Conservation (phyloP, 2,329 filamentous ascomycete species). For the Xylariaceae sp. region DNA sequence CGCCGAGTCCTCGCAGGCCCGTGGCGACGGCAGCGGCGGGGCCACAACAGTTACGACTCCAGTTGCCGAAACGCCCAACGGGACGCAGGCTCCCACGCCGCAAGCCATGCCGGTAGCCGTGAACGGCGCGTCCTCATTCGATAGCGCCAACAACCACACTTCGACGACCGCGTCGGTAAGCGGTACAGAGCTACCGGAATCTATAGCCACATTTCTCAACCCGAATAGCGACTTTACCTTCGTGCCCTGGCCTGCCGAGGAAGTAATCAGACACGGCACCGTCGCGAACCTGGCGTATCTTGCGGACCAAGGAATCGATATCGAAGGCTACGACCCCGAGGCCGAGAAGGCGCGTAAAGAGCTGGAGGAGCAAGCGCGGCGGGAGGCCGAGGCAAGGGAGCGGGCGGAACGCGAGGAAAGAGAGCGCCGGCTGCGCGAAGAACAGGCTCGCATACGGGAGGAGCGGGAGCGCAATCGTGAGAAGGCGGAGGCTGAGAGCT, state of each 20-base stretch:
- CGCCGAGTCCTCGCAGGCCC: conserved; percentile 18
- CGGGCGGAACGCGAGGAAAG: conserved; percentile 41
- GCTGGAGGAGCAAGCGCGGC: conserved; percentile 46
- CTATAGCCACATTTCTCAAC: conserved; percentile 48
- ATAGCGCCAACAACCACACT: conserved; percentile 18
- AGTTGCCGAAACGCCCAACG: conserved; percentile 26
- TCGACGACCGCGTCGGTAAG: conserved; percentile 11
- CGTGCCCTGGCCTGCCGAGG: conserved; percentile 69
- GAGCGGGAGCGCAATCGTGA: conserved; percentile 37
- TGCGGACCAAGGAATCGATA: conserved; percentile 56
- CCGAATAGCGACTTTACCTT: conserved; percentile 55
- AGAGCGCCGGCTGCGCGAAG: conserved; percentile 41
- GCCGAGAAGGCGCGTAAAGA: conserved; percentile 47
- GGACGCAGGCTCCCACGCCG: conserved; percentile 3
- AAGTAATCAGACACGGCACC: conserved; percentile 62
- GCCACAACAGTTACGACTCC: conserved; percentile 27
- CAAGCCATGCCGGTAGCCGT: not conserved
- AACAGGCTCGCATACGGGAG: conserved; percentile 28
- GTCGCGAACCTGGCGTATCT: conserved; percentile 60
- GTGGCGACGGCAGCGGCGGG: conserved; percentile 22
- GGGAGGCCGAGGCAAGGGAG: conserved; percentile 42
- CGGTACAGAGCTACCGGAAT: conserved; percentile 42
- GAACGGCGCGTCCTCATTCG: conserved; percentile 3
- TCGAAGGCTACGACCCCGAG: conserved; percentile 53
- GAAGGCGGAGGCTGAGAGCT: conserved; percentile 34